These are phyloP conservation scores for Talaromyces proteolyticus DNA, from an alignment of 495 filamentous ascomycete species.

Conservation along the genomic window DNA sequence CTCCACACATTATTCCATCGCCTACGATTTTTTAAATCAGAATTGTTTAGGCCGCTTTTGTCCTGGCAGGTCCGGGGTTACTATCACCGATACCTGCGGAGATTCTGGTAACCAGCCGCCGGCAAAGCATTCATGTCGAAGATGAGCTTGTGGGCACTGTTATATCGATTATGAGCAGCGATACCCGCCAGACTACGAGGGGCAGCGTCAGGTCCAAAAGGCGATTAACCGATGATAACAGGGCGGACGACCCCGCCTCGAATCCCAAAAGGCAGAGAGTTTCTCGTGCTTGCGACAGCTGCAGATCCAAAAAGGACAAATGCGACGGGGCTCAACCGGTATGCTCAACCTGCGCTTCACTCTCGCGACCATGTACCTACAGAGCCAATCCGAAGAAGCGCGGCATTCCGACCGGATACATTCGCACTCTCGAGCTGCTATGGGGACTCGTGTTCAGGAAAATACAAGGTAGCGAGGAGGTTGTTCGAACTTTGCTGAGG, in stretches of 20 bases:
- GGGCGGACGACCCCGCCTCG: constrained; percentile 4
- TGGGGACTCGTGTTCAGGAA: constrained; percentile 33
- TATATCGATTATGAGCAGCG: too few species aligned
- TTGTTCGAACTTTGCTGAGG: constrained; percentile 26
- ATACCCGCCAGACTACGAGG: too few species aligned
- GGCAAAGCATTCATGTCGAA: too few species aligned
- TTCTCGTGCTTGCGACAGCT: constrained; percentile 56
- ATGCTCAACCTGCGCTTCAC: constrained; percentile 50
- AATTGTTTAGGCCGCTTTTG: too few species aligned
- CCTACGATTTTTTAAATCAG: too few species aligned
- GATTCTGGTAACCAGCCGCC: too few species aligned
- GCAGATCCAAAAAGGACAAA: constrained; percentile 51
- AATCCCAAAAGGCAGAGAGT: constrained; percentile 43
- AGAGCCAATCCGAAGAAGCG: constrained; percentile 53
- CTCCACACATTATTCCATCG: too few species aligned
- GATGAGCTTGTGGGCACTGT: too few species aligned
- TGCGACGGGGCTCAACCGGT: constrained; percentile 53
- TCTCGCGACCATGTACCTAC: constrained; percentile 51
- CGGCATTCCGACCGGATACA: constrained; percentile 59
- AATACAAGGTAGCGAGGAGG: constrained; percentile 22
- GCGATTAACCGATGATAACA: too few species aligned
- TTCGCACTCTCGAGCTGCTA: constrained; percentile 50
- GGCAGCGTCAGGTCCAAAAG: too few species aligned
- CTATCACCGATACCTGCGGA: too few species aligned
- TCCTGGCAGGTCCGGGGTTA: too few species aligned